phyloP scores from a whole-genome alignment of 2,329 filamentous ascomycete genomes.

The Clonostachys sp. region DNA sequence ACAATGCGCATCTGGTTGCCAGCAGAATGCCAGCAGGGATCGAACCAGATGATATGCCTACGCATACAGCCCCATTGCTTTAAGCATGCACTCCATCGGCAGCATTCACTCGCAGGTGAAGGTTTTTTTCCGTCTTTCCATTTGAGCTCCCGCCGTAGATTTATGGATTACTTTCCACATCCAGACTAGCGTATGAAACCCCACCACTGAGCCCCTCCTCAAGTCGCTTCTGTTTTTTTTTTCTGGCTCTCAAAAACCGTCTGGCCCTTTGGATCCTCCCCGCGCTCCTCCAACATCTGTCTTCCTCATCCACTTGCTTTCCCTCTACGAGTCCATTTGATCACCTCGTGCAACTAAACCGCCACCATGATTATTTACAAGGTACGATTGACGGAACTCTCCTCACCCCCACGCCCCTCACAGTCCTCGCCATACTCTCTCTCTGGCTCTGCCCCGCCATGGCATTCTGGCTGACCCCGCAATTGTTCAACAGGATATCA shows the following conservation, averaged over 20 bases:
- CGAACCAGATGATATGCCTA: too few relatives aligned
- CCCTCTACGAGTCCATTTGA: slow-evolving; percentile 1
- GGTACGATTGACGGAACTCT: slow-evolving; percentile 32
- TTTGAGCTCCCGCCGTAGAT: too few relatives aligned
- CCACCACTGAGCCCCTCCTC: slow-evolving; percentile 11
- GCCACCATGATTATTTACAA: slow-evolving; percentile 72
- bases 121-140: slow-evolving; percentile 2
- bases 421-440: background rate
- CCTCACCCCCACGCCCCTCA: background rate
- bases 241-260: background rate
- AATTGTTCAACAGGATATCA: slow-evolving; percentile 62
- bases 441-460: slow-evolving; percentile 2
- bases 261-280: slow-evolving; percentile 7
- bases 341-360: slow-evolving; percentile 14
- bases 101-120: background rate
- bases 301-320: background rate
- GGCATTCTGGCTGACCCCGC: slow-evolving; percentile 15
- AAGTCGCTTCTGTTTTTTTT: slow-evolving; percentile 15
- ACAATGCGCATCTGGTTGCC: too few relatives aligned
- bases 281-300: slow-evolving; percentile 7
- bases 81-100: too few relatives aligned
- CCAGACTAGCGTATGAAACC: slow-evolving; percentile 4
- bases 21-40: too few relatives aligned
- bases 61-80: too few relatives aligned
- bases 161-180: slow-evolving; percentile 1